A percentile compares a stretch with the other conserved stretches of the same genome.
Conservation (phyloP, 495 filamentous ascomycete species). For the Neurospora sublineolata region DNA sequence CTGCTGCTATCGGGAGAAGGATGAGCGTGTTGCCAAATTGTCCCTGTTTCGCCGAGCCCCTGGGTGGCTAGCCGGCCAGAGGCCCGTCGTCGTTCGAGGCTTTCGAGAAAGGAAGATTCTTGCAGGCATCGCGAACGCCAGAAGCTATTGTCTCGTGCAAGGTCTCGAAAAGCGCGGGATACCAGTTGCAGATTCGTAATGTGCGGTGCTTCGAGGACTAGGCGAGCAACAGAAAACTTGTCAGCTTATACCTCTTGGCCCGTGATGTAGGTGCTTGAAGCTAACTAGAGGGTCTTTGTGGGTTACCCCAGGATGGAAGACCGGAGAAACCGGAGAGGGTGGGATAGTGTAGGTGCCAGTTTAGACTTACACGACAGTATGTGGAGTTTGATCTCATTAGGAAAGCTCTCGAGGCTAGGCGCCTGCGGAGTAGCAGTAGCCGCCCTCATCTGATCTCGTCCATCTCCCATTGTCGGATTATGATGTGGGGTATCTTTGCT, state of each 20-base stretch:
- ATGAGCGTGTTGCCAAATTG: slow-evolving; percentile 2
- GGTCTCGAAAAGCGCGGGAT: slow-evolving; percentile 51
- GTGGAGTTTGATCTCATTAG: slow-evolving; percentile 66
- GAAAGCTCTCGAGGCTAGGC: slow-evolving; percentile 42
- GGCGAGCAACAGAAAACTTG: not conserved
- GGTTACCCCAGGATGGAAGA: not conserved
- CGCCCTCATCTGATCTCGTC: not conserved
- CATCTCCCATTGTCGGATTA: not conserved
- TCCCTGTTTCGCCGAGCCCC: slow-evolving; percentile 6
- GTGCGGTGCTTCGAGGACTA: slow-evolving; percentile 58
- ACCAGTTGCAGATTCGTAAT: slow-evolving; percentile 62
- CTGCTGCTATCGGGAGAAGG: slow-evolving; percentile 9
- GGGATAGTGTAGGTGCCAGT: not conserved
- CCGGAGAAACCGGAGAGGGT: not conserved
- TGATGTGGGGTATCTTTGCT: not conserved
- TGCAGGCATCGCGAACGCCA: slow-evolving; percentile 72
- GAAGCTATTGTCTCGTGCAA: slow-evolving; percentile 61
- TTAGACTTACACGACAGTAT: slow-evolving; percentile 56
- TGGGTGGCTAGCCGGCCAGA: slow-evolving; percentile 22
- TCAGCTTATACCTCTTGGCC: not conserved
- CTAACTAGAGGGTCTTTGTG: not conserved
- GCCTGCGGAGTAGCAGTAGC: slow-evolving; percentile 4
- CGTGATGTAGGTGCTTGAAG: not conserved
- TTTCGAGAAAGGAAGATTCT: slow-evolving; percentile 45
- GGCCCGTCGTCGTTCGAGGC: slow-evolving; percentile 32